Percentiles rank a stretch among this genome's conserved stretches.
These are phyloP conservation scores for Hypoxylon fuscum DNA, from an alignment of 495 filamentous ascomycete species.

Conservation along the genomic window DNA sequence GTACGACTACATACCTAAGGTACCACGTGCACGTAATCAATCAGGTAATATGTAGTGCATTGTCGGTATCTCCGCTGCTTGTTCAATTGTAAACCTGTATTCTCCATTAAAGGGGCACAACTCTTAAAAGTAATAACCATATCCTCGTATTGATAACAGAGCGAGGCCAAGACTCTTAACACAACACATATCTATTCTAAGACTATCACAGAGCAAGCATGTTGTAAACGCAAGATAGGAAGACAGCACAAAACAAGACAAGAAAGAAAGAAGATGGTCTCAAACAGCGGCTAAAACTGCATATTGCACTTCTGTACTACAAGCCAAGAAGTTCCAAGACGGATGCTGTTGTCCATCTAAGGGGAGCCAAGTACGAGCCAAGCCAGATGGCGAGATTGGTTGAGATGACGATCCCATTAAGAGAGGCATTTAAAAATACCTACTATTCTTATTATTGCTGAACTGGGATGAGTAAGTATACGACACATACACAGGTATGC, in stretches of 20 bases:
- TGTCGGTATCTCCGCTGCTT: too few relatives aligned
- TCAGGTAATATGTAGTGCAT: too few relatives aligned
- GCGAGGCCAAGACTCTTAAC: neutral
- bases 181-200: neutral
- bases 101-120: too few relatives aligned
- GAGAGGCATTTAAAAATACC: slow-evolving; percentile 18
- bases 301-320: slow-evolving; percentile 13
- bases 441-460: neutral
- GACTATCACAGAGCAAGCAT: neutral
- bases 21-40: too few relatives aligned
- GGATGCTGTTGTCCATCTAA: slow-evolving; percentile 28
- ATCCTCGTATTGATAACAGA: slow-evolving; percentile 4
- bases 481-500: neutral
- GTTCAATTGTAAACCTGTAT: too few relatives aligned
- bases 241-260: slow-evolving; percentile 1
- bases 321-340: slow-evolving; percentile 38
- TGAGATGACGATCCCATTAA: slow-evolving; percentile 38
- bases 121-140: slow-evolving; percentile 8
- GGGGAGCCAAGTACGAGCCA: slow-evolving; percentile 29
- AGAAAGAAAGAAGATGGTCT: neutral
- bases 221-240: too few relatives aligned
- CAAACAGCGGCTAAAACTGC: slow-evolving; percentile 26
- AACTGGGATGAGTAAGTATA: neutral
- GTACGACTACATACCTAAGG: too few relatives aligned
- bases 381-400: slow-evolving; percentile 38